Evolutionary conservation across 345 rosid genomes (phyloP), one percentile per base, ranked within the genome.

Genomic region (Jatropha curcas): DNA sequence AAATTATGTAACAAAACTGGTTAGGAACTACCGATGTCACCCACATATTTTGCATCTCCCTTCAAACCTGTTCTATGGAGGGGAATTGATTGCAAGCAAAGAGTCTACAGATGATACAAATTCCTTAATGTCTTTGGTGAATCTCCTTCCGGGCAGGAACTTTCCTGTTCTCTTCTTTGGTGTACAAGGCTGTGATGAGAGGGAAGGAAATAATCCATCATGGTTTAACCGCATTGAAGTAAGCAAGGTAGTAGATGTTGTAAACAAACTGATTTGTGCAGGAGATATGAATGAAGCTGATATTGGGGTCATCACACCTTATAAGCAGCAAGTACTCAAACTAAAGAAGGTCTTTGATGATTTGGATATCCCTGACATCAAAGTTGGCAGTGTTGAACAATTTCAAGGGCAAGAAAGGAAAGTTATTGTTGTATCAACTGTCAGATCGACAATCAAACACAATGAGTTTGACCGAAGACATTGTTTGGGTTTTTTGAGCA

Each of bases 341-440:
- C 74, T 94, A 71, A 85, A 88, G 81, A 89, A 82, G 60, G 86
- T 85, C 50, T 86, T 94, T 2, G 96, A 90, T 53, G 87, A 78
- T 62, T 74, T 85, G 53, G 94, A 87, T 6, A 82, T 90, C 83
- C 71, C 82, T 10, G 85, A 83, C 73, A 81, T 95, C 56, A 92
- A 90, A 86, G 93, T 92, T 39, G 98, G 99, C 61, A 95, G 94
- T 61, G 98, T 95, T 10, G 99, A 92, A 78, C 99, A 95, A 67
- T 95, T 92, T 70, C 99, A 95, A 84, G 99, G 99, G 33, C 99
- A 95, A 76, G 98, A 92, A 77, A 88, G 85, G 65, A 75, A 87
- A 56, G 97, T 92, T 12, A 89, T 92, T 50, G 85, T 95, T 51
- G 78, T 95, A 56, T 92, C 98, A 25, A 95, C 97, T 0, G 99